phyloP scores from a whole-genome alignment of 2,329 filamentous ascomycete genomes.

The Penicillium sp. region DNA sequence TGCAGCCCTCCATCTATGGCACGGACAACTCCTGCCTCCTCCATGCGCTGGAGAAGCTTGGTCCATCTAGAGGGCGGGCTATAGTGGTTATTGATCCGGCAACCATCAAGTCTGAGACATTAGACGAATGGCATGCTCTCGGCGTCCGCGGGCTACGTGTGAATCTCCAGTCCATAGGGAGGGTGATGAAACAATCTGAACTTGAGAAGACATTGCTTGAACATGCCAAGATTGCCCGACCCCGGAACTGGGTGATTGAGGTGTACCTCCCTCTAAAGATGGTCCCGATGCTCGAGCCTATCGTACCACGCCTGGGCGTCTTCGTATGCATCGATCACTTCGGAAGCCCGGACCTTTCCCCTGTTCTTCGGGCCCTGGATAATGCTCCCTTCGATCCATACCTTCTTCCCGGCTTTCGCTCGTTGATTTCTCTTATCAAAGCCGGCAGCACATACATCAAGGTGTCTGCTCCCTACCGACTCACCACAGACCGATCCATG shows the following conservation, averaged over 20 bases:
- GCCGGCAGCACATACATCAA: constrained; percentile 52
- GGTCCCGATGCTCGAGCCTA: constrained; percentile 45
- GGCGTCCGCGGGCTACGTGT: constrained; percentile 56
- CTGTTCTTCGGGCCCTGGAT: constrained; percentile 10
- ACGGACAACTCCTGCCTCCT: constrained; percentile 56
- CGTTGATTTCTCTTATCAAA: constrained; percentile 45
- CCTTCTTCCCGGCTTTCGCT: constrained; percentile 46
- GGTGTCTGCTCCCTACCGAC: constrained; percentile 54
- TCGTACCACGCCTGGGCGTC: constrained; percentile 48
- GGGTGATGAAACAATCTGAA: constrained; percentile 37
- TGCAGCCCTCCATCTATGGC: constrained; percentile 59
- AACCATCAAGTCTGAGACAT: constrained; percentile 32
- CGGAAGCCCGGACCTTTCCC: constrained; percentile 44
- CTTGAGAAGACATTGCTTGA: constrained; percentile 41
- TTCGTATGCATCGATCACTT: constrained; percentile 57
- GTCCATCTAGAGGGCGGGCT: constrained; percentile 47
- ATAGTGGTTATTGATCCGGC: constrained; percentile 54
- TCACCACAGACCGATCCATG: constrained; percentile 44
- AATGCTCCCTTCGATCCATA: constrained; percentile 38
- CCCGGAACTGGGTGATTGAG: constrained; percentile 54
- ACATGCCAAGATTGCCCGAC: constrained; percentile 49
- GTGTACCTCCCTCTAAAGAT: constrained; percentile 52
- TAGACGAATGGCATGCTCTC: constrained; percentile 51
- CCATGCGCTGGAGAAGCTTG: constrained; percentile 48
- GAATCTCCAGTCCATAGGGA: constrained; percentile 53